Conservation (phyloP, 2,329 filamentous ascomycete species). For the Trichophyton simii region DNA sequence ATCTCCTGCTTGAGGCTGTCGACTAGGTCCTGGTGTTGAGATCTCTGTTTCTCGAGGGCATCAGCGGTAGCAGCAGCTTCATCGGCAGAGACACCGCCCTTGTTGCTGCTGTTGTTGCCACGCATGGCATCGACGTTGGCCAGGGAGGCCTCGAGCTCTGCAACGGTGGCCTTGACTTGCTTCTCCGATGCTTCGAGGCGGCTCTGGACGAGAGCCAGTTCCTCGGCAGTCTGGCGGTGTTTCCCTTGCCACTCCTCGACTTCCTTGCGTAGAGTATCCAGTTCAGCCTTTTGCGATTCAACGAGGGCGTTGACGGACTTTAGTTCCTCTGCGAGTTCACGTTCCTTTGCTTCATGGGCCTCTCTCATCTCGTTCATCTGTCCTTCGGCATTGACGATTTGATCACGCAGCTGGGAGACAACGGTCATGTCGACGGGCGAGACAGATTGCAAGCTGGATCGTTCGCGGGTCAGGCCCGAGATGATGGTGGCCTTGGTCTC, state of each 20-base stretch:
- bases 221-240: constrained; percentile 56
- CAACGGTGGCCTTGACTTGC: constrained; percentile 58
- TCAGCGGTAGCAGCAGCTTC: constrained; percentile 32
- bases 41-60: constrained; percentile 39
- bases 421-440: constrained; percentile 85
- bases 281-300: constrained; percentile 22
- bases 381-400: constrained; percentile 74
- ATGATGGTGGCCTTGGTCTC: constrained; percentile 95
- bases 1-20: constrained; percentile 58
- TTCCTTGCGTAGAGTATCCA: constrained; percentile 37
- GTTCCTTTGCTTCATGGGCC: constrained; percentile 59
- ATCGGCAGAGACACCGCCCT: constrained; percentile 15
- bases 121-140: constrained; percentile 40
- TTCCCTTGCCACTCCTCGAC: constrained; percentile 62
- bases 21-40: constrained; percentile 49
- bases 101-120: constrained; percentile 26
- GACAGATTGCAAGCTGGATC: constrained; percentile 69
- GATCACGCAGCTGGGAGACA: constrained; percentile 73
- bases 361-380: constrained; percentile 64
- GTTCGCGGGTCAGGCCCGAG: constrained; percentile 79
- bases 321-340: constrained; percentile 60
- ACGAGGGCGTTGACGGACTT: constrained; percentile 51
- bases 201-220: constrained; percentile 58
- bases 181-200: constrained; percentile 61
- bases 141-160: constrained; percentile 57